Conservation (phyloP, 352 stramenopile species). For the Phytophthora cryptogea region DNA sequence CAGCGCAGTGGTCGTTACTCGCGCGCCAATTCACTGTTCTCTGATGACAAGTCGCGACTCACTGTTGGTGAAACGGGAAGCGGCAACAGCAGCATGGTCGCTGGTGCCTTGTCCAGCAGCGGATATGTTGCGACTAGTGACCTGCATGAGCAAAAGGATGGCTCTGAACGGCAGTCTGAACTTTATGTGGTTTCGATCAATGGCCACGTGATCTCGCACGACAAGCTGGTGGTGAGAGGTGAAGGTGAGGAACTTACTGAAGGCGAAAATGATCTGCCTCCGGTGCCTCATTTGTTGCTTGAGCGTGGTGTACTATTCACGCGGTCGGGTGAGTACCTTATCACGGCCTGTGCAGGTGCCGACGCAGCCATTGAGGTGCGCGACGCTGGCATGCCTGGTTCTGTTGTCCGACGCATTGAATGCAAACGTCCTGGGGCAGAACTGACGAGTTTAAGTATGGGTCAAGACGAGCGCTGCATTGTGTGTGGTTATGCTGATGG, state of each 20-base stretch:
- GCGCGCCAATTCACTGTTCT: slow-evolving; percentile 46
- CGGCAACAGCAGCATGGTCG: slow-evolving; percentile 43
- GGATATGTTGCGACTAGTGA: slow-evolving; percentile 35
- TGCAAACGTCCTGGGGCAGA: slow-evolving; percentile 64
- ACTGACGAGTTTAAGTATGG: slow-evolving; percentile 74
- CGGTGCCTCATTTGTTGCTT: slow-evolving; percentile 57
- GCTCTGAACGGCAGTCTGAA: slow-evolving; percentile 61
- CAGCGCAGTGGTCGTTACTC: slow-evolving; percentile 40
- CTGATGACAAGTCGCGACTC: slow-evolving; percentile 47
- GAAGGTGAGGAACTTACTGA: slow-evolving; percentile 30
- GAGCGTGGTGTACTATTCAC: slow-evolving; percentile 78
- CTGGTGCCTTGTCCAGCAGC: slow-evolving; percentile 39
- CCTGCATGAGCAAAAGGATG: slow-evolving; percentile 31
- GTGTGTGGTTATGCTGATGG: slow-evolving; percentile 83
- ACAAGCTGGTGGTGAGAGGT: slow-evolving; percentile 46
- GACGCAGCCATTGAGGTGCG: slow-evolving; percentile 83
- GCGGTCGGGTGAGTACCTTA: slow-evolving; percentile 78
- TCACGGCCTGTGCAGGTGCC: slow-evolving; percentile 58
- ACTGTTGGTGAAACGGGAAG: slow-evolving; percentile 37
- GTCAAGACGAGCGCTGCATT: slow-evolving; percentile 83
- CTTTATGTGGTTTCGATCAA: slow-evolving; percentile 87
- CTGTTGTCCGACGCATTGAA: slow-evolving; percentile 76
- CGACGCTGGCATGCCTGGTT: slow-evolving; percentile 56
- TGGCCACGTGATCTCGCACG: slow-evolving; percentile 69
- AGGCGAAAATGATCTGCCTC: slow-evolving; percentile 16